These are phyloP conservation scores for Halteria grandinella DNA, from an alignment of 73 alveolate genomes.

Conservation along the genomic window DNA sequence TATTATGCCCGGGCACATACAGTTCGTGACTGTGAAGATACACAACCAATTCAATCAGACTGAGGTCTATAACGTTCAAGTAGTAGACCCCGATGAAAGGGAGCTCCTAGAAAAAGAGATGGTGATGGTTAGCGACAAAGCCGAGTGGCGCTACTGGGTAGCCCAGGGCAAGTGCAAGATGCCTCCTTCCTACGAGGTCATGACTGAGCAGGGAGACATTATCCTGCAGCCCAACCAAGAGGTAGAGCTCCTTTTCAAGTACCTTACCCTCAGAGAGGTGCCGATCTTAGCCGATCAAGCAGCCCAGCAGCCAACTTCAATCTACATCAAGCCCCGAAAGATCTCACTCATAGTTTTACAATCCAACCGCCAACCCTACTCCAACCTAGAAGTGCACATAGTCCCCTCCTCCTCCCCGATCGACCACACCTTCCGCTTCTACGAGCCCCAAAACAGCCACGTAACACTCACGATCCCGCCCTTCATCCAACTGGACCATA, in stretches of 20 bases:
- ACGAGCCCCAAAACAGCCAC: conserved; percentile 68
- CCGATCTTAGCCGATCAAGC: neutral
- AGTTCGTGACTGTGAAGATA: conserved; percentile 4
- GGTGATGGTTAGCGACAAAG: conserved; percentile 34
- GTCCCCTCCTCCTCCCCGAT: conserved; percentile 65
- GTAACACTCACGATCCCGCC: conserved; percentile 58
- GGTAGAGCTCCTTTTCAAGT: conserved; percentile 42
- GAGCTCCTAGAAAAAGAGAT: conserved; percentile 21
- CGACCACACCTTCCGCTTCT: conserved; percentile 65
- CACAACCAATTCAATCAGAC: conserved; percentile 48
- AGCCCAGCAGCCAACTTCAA: neutral
- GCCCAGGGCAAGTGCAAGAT: neutral
- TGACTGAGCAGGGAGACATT: conserved; percentile 33
- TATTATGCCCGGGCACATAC: conserved; percentile 47
- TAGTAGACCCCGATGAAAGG: conserved; percentile 63
- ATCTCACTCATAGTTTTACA: conserved; percentile 17
- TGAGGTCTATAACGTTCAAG: conserved; percentile 48
- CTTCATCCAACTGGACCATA: conserved; percentile 7
- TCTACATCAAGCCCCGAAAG: conserved; percentile 24
- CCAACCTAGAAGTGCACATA: conserved; percentile 46
- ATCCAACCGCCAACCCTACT: conserved; percentile 32
- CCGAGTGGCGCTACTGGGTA: conserved; percentile 45
- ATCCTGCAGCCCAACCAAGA: conserved; percentile 46
- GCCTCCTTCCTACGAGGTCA: conserved; percentile 32
- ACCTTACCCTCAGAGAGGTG: conserved; percentile 48